These are phyloP conservation scores for Citropsis articulata DNA, from an alignment of 345 rosid species.

Conservation along the genomic window DNA sequence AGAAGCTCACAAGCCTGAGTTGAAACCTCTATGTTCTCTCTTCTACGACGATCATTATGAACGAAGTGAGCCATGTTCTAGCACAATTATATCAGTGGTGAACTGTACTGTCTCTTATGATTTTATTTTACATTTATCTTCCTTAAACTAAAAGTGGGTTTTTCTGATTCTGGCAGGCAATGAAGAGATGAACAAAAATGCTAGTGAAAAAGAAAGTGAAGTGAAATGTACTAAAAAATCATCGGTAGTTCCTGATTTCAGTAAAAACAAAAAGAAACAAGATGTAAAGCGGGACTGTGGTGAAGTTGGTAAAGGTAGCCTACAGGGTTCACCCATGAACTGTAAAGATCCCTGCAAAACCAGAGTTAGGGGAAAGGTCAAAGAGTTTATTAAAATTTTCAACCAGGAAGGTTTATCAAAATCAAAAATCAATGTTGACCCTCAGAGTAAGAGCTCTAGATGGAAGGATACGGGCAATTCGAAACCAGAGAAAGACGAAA, in stretches of 20 bases:
- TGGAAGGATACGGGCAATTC: constrained; percentile 32
- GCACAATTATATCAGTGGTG: constrained; percentile 6
- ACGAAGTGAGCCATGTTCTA: constrained; percentile 31
- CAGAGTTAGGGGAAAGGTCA: constrained; percentile 59
- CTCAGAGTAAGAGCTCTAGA: constrained; percentile 41
- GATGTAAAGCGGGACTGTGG: constrained; percentile 27
- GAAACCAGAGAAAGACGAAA: constrained; percentile 25
- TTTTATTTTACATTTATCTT: neutral
- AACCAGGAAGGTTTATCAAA: constrained; percentile 52
- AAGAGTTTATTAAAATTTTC: constrained; percentile 74
- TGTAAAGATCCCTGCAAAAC: constrained; percentile 33
- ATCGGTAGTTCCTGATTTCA: constrained; percentile 22
- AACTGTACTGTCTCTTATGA: neutral
- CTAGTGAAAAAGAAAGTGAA: constrained; percentile 35
- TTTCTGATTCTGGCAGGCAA: constrained; percentile 34
- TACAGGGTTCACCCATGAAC: constrained; percentile 25
- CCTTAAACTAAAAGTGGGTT: neutral
- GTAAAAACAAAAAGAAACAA: constrained; percentile 38
- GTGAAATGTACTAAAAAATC: constrained; percentile 28
- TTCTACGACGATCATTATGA: constrained; percentile 16
- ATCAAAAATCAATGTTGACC: constrained; percentile 20
- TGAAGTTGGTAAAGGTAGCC: constrained; percentile 30
- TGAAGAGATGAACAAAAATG: constrained; percentile 19
- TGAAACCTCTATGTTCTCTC: constrained; percentile 34
- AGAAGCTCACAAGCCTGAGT: constrained; percentile 25